Base-by-base conservation (phyloP, 345 rosid species). In the Lepidium sativum region DNA sequence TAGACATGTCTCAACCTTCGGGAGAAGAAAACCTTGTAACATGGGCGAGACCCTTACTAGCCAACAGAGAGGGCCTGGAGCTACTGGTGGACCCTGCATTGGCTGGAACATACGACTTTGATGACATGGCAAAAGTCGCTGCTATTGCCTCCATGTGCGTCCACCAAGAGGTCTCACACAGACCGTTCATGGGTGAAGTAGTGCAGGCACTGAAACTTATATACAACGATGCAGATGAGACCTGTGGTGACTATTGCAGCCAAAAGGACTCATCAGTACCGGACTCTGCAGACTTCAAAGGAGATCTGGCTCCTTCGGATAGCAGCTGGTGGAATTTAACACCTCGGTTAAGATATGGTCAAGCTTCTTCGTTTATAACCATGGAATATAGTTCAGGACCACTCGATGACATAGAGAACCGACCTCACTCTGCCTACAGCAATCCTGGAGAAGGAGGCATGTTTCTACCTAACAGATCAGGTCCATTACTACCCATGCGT, bases 171-270 rank as follows among this genome's bases (percentile, higher is more conserved):
- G 99, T 95, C 52, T 78, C 97, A 4, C 83, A 85, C 68, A 75
- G 99, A 58, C 99, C 99, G 9, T 95, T 95, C 69, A 95, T 95
- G 99, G 99, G 99, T 41, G 99, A 95, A 83, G 99, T 95, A 10
- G 99, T 95, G 72, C 99, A 95, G 83, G 99, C 99, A 31, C 80
- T 95, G 67, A 95, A 95, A 76, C 84, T 95, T 57, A 91, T 95
- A 69, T 91, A 86, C 80, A 88, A 91, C 6, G 96, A 88, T 59
- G 73, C 83, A 0, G 96, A 91, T 9, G 99, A 85, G 60, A 85
- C 91, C 6, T 74, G 89, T 6, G 95, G 83, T 54, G 99, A 90
- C 62, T 75, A 79, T 63, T 82, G 83, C 65, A 91, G 97, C 81
- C 96, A 84, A 68, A 86, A 80, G 76, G 99, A 83, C 65, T 88